Conservation (phyloP, 306 rosid genomes). For the Citrullus colocynthis region DNA sequence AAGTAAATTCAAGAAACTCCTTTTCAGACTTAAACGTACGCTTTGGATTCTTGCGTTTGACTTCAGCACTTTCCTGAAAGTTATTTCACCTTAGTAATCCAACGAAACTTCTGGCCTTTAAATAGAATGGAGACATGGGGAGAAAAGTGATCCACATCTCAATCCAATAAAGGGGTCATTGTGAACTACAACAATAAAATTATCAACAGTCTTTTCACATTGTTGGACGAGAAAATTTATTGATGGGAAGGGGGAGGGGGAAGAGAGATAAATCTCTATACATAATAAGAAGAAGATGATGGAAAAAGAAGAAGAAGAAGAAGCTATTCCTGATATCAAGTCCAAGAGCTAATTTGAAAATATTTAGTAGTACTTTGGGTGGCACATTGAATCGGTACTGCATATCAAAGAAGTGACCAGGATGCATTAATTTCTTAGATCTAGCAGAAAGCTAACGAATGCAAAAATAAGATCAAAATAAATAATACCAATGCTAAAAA, state of each 20-base stretch:
- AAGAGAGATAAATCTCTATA: background rate
- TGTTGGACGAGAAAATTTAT: background rate
- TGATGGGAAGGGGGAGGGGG: background rate
- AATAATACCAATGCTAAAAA: background rate
- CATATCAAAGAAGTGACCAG: background rate
- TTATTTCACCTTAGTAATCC: background rate
- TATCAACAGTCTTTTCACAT: background rate
- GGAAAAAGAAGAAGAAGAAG: background rate
- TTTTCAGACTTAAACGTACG: conserved; percentile 71
- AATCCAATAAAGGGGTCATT: background rate
- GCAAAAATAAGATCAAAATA: background rate
- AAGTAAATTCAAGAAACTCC: conserved; percentile 75
- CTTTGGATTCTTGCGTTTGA: conserved; percentile 67
- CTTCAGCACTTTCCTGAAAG: conserved; percentile 54
- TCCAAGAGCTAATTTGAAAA: background rate
- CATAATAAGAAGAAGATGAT: background rate
- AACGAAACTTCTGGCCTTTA: background rate
- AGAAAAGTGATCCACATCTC: background rate
- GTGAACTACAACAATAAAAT: background rate
- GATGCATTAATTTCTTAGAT: background rate
- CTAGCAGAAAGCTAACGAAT: background rate
- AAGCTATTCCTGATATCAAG: background rate
- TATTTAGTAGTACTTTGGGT: background rate
- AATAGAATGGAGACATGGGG: background rate
- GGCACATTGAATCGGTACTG: background rate